Percentiles rank a stretch among this genome's conserved stretches.
Evolutionary conservation across 2,329 filamentous ascomycete species (phyloP).

Genomic region (Massarina eburnea): DNA sequence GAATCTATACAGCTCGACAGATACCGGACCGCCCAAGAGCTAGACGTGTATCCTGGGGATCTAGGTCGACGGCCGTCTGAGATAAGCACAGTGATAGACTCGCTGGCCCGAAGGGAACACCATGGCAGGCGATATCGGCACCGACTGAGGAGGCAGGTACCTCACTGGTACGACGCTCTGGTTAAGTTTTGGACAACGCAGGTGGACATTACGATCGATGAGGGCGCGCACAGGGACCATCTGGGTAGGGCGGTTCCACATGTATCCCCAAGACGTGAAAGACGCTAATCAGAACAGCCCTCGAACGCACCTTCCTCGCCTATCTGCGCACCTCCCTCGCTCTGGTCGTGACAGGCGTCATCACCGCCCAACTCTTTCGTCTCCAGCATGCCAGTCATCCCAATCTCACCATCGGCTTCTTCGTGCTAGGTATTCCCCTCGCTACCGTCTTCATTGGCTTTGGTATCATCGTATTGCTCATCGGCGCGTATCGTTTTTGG

Average conservation of each 20-base stretch:
- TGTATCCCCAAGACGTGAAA: constrained; percentile 1
- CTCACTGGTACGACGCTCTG: constrained; percentile 43
- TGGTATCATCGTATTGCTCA: constrained; percentile 51
- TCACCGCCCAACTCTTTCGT: constrained; percentile 68
- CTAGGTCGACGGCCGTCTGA: constrained; percentile 7
- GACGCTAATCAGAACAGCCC: constrained; percentile 51
- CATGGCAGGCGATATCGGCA: constrained; percentile 11
- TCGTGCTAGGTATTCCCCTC: constrained; percentile 62
- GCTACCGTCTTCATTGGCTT: constrained; percentile 51
- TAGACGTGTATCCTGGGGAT: constrained; percentile 4
- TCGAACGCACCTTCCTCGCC: constrained; percentile 73
- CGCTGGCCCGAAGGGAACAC: constrained; percentile 8
- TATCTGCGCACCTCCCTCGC: constrained; percentile 71
- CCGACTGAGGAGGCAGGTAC: constrained; percentile 14
- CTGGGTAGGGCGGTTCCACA: constrained; percentile 49
- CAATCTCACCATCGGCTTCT: constrained; percentile 58
- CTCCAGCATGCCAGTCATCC: constrained; percentile 54
- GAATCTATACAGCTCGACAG: constrained; percentile 13
- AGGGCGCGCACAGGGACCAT: constrained; percentile 57
- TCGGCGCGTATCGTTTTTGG: constrained; percentile 64
- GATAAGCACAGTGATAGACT: constrained; percentile 15
- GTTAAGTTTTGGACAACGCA: constrained; percentile 53
- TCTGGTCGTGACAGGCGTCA: constrained; percentile 67
- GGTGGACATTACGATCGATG: constrained; percentile 54
- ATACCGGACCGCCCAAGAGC: constrained; percentile 19